Evolutionary conservation across 352 stramenopile species (phyloP).

Genomic region (Blastocystis sp.): DNA sequence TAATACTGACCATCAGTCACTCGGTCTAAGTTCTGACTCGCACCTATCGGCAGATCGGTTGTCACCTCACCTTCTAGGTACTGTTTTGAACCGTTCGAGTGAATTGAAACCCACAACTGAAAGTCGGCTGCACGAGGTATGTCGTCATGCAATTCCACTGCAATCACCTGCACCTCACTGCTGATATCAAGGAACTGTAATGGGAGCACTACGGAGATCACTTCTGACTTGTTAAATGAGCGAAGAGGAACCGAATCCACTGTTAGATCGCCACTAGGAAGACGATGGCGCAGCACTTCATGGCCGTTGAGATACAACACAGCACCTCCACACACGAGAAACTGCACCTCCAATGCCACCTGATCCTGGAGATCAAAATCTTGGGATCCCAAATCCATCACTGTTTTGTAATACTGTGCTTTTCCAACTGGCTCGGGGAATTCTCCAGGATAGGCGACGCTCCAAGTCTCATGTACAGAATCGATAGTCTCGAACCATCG

Average conservation of each 20-base stretch:
- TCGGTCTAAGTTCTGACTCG: not conserved
- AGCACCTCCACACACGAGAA: not conserved
- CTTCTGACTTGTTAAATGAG: not conserved
- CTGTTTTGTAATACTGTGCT: slow-evolving; percentile 38
- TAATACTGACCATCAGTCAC: not conserved
- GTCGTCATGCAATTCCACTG: not conserved
- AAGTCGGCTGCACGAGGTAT: not conserved
- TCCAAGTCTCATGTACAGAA: slow-evolving; percentile 3
- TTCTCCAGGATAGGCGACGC: not conserved
- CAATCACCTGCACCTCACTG: not conserved
- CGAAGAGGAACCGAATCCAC: not conserved
- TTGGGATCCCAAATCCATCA: not conserved
- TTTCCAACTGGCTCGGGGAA: not conserved
- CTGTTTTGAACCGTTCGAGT: not conserved
- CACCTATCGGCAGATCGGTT: not conserved
- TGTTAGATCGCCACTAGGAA: not conserved
- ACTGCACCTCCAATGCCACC: not conserved
- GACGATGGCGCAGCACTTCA: not conserved
- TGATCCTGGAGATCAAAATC: not conserved
- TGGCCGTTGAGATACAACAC: not conserved
- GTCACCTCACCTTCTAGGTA: not conserved
- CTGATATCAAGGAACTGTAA: not conserved
- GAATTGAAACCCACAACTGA: not conserved
- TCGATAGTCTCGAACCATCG: not conserved
- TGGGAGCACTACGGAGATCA: not conserved